A percentile compares a stretch with the other conserved stretches of the same genome.
phyloP scores from a whole-genome alignment of 176 grass and related monocot species.

The Miscanthus lutarioriparius region DNA sequence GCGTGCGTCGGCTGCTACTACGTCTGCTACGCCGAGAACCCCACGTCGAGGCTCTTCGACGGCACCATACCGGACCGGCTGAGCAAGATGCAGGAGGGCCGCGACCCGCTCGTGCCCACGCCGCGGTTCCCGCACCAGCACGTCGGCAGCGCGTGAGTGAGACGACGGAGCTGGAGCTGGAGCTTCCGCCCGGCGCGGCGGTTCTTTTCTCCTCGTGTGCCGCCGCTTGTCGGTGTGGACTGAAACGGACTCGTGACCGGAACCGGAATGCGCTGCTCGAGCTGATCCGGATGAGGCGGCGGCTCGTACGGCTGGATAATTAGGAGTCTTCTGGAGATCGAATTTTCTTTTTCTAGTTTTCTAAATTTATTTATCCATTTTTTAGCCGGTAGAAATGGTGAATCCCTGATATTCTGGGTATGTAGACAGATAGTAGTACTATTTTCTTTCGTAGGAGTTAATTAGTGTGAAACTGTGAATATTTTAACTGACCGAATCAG shows the following conservation, averaged over 20 bases:
- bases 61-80: slow-evolving; percentile 54
- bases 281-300: background rate
- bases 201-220: background rate
- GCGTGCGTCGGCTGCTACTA: slow-evolving; percentile 96
- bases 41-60: slow-evolving; percentile 59
- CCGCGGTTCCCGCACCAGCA: slow-evolving; percentile 76
- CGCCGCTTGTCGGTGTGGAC: background rate
- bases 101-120: slow-evolving; percentile 46
- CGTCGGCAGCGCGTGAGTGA: slow-evolving; percentile 31
- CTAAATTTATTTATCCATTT: background rate
- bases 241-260: background rate
- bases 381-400: background rate
- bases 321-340: background rate
- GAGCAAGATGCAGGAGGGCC: slow-evolving; percentile 17
- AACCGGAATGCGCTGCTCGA: background rate
- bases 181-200: background rate
- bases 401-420: background rate
- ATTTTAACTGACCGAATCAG: background rate
- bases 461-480: background rate
- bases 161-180: background rate
- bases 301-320: background rate
- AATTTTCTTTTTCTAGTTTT: background rate
- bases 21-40: slow-evolving; percentile 95
- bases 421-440: background rate
- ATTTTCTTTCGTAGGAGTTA: background rate